Percentiles rank a stretch among this genome's conserved stretches.
phyloP scores from a whole-genome alignment of 2,329 filamentous ascomycete species.

The Pseudogymnoascus sp. region DNA sequence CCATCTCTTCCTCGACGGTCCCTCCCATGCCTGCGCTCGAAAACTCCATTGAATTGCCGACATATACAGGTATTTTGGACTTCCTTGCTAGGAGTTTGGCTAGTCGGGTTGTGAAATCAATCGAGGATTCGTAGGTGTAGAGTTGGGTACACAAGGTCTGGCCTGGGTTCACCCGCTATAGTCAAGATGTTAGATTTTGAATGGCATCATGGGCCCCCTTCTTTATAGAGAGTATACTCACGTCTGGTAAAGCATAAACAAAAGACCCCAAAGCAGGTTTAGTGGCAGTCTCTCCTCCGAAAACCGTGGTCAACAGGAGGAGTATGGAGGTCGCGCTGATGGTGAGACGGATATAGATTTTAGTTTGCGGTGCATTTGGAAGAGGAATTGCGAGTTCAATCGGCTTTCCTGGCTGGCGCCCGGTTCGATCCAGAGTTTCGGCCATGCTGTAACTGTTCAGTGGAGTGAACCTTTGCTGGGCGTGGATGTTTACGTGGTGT shows the following conservation, averaged over 20 bases:
- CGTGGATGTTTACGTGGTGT: neutral
- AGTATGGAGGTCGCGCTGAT: slow-evolving; percentile 48
- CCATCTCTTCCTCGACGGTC: slow-evolving; percentile 88
- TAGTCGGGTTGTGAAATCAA: slow-evolving; percentile 80
- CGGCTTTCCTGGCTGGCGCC: slow-evolving; percentile 11
- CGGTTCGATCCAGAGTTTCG: neutral
- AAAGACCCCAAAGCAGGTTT: slow-evolving; percentile 69
- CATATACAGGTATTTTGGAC: slow-evolving; percentile 70
- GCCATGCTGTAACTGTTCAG: neutral
- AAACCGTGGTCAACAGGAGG: slow-evolving; percentile 52
- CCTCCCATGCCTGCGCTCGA: slow-evolving; percentile 65
- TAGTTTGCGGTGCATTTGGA: slow-evolving; percentile 50
- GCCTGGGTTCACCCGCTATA: slow-evolving; percentile 32
- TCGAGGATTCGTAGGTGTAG: slow-evolving; percentile 63
- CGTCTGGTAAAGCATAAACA: slow-evolving; percentile 88
- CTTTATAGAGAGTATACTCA: slow-evolving; percentile 34
- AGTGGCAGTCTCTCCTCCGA: slow-evolving; percentile 41
- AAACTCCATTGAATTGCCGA: slow-evolving; percentile 80
- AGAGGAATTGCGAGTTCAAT: slow-evolving; percentile 49
- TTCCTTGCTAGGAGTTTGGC: slow-evolving; percentile 75
- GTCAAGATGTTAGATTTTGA: slow-evolving; percentile 12
- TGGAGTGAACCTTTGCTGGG: neutral
- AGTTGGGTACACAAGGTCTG: slow-evolving; percentile 71
- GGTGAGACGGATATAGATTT: slow-evolving; percentile 51
- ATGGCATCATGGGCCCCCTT: neutral